Base-by-base conservation (phyloP, 2,329 filamentous ascomycete genomes). In the Paracamarosporium sp. region DNA sequence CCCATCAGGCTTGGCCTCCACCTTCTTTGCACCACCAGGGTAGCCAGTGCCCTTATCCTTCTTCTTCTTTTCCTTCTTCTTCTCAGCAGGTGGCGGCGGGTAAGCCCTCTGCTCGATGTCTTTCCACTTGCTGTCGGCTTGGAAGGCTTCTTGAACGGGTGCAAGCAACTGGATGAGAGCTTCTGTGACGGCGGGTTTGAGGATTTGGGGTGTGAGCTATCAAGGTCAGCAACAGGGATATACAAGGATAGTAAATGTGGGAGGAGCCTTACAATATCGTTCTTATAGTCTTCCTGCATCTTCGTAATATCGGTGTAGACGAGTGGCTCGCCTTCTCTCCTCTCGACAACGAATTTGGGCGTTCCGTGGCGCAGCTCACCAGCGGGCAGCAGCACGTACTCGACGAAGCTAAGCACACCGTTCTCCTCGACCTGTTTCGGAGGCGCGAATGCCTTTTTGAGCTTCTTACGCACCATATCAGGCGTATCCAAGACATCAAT, bases 401-500 rank as follows among this genome's bases (percentile, higher is more conserved):
- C 91, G 20, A 95, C 88, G 61, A 98, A 93, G 2, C 90, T 87
- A 50, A 98, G 80, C 12, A 98, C 82, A 20, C 94, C 95, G 73
- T 98, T 98, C 28, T 89, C 90, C 68, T 96, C 92, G 4, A 91
- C 83, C 25, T 90, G 83, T 70, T 88, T 87, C 30, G 93, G 93
- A 15, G 87, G 86, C 22, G 90, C 91, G 61, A 90, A 86, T 0
- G 94, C 93, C 78, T 97, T 97, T 72, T 88, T 88, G 17, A 78
- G 64, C 61, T 78, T 78, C 82, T 90, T 92, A 66, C 84, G 81
- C 13, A 98, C 90, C 1, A 81, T 79, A 0, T 96, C 92, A 0
- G 90, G 81, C 0, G 85, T 65, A 71, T 98, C 95, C 17, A 98
- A 85, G n/a, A 98, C 83, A 72, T 98, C 95, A 64, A 98, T 96